phyloP scores from a whole-genome alignment of 2,329 filamentous ascomycete genomes.

The Didymella keratinophila region DNA sequence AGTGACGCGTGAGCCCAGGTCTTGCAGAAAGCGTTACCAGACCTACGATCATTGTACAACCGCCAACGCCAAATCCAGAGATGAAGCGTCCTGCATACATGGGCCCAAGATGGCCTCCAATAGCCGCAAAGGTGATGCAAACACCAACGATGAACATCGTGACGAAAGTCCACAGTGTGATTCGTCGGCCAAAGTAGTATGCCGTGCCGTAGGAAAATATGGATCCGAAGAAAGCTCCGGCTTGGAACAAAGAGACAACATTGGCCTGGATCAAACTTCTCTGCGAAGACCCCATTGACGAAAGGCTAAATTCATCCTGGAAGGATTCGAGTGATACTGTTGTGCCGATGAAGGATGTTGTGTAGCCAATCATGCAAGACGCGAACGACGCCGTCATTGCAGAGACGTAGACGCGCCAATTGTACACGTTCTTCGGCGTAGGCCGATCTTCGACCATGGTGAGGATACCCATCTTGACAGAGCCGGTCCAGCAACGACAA shows the following conservation, averaged over 20 bases:
- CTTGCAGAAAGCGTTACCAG: slow-evolving; percentile 34
- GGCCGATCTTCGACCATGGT: slow-evolving; percentile 54
- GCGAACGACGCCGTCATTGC: slow-evolving; percentile 64
- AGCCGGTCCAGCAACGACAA: not conserved
- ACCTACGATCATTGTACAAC: slow-evolving; percentile 41
- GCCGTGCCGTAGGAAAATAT: slow-evolving; percentile 64
- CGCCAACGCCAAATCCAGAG: slow-evolving; percentile 65
- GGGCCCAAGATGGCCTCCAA: slow-evolving; percentile 59
- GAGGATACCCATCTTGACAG: slow-evolving; percentile 45
- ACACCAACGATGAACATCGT: slow-evolving; percentile 69
- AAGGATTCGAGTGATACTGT: slow-evolving; percentile 77
- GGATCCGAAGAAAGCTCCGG: slow-evolving; percentile 82
- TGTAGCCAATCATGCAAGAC: slow-evolving; percentile 68
- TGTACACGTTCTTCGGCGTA: slow-evolving; percentile 66
- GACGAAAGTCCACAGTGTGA: slow-evolving; percentile 62
- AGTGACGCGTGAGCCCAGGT: slow-evolving; percentile 45
- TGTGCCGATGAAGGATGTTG: slow-evolving; percentile 79
- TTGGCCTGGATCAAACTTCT: slow-evolving; percentile 72
- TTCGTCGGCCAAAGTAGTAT: slow-evolving; percentile 72
- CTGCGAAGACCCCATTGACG: slow-evolving; percentile 55
- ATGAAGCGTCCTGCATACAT: slow-evolving; percentile 66
- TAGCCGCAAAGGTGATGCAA: slow-evolving; percentile 71
- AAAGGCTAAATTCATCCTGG: slow-evolving; percentile 71
- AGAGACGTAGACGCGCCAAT: slow-evolving; percentile 65
- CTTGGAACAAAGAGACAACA: slow-evolving; percentile 83